These are phyloP conservation scores for Saccharomycopsis javanensis DNA, from an alignment of 805 yeast species.

Conservation along the genomic window DNA sequence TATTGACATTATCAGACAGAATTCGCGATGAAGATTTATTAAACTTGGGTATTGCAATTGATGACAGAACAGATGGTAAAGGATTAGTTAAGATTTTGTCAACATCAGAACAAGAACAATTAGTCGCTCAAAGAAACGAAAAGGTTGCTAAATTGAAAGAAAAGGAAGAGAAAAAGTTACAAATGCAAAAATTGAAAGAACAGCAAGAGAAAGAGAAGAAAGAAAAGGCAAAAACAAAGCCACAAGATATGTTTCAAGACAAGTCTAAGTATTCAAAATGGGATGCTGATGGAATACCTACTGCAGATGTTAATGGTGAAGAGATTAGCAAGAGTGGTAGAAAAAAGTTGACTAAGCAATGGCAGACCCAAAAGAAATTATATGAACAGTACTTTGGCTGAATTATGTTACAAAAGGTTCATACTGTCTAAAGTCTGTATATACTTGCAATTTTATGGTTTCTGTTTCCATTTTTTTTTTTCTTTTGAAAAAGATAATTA, in stretches of 20 bases:
- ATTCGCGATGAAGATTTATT: constrained; percentile 65
- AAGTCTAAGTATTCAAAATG: constrained; percentile 47
- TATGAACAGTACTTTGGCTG: constrained; percentile 47
- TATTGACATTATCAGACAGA: constrained; percentile 63
- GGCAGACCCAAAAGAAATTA: constrained; percentile 73
- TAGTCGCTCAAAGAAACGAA: constrained; percentile 34
- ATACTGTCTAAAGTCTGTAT: no score
- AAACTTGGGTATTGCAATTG: constrained; percentile 71
- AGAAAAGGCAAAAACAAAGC: constrained; percentile 60
- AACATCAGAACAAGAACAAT: constrained; percentile 56
- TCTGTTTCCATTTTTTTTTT: no score
- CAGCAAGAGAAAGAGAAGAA: constrained; percentile 52
- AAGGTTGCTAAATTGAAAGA: constrained; percentile 48
- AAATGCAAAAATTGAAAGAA: constrained; percentile 45
- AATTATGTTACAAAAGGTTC: no score
- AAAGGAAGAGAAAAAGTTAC: constrained; percentile 45
- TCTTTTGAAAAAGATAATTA: no score
- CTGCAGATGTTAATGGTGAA: constrained; percentile 64
- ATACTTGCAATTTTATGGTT: no score
- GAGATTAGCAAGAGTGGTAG: constrained; percentile 76
- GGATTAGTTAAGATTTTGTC: constrained; percentile 74
- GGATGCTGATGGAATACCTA: constrained; percentile 82
- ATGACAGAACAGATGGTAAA: constrained; percentile 72
- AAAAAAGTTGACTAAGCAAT: constrained; percentile 73
- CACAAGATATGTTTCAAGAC: constrained; percentile 64